phyloP scores from a whole-genome alignment of 1,284 basidiomycete genomes.

The Boletus subluridellus region DNA sequence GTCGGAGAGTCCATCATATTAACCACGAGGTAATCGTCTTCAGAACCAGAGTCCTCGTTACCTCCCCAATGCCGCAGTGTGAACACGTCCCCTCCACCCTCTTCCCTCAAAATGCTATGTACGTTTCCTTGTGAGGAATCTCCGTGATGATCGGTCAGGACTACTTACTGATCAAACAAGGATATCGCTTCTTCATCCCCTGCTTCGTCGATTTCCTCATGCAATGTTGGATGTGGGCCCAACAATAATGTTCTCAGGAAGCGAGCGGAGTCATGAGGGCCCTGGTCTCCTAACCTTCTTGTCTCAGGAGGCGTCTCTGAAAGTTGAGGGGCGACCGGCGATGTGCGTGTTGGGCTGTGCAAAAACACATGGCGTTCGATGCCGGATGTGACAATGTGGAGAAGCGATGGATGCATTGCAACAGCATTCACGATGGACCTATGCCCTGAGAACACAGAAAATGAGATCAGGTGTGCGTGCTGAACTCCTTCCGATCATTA shows the following conservation, averaged over 20 bases:
- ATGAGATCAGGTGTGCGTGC: slow-evolving; percentile 1
- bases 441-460: slow-evolving; percentile 47
- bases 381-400: slow-evolving; percentile 64
- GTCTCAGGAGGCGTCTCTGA: slow-evolving; percentile 44
- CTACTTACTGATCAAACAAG: slow-evolving; percentile 51
- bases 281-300: slow-evolving; percentile 39
- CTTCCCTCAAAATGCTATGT: slow-evolving; percentile 45
- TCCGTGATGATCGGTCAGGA: slow-evolving; percentile 8
- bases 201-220: slow-evolving; percentile 35
- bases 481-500: slow-evolving; percentile 1
- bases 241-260: slow-evolving; percentile 35
- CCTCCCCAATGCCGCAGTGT: slow-evolving; percentile 35
- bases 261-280: slow-evolving; percentile 32
- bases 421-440: slow-evolving; percentile 71
- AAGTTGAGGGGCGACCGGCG: slow-evolving; percentile 48
- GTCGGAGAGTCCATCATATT: slow-evolving; percentile 27
- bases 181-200: slow-evolving; percentile 42
- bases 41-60: slow-evolving; percentile 27
- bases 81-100: slow-evolving; percentile 52
- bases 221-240: slow-evolving; percentile 25
- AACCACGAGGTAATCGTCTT: slow-evolving; percentile 24
- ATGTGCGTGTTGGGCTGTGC: slow-evolving; percentile 57
- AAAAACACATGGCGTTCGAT: slow-evolving; percentile 67
- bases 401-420: slow-evolving; percentile 66
- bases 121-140: slow-evolving; percentile 5